A percentile compares a stretch with the other conserved stretches of the same genome.
Evolutionary conservation across 1,139 yeast species (phyloP).

Genomic region (Candida buenavistaensis): DNA sequence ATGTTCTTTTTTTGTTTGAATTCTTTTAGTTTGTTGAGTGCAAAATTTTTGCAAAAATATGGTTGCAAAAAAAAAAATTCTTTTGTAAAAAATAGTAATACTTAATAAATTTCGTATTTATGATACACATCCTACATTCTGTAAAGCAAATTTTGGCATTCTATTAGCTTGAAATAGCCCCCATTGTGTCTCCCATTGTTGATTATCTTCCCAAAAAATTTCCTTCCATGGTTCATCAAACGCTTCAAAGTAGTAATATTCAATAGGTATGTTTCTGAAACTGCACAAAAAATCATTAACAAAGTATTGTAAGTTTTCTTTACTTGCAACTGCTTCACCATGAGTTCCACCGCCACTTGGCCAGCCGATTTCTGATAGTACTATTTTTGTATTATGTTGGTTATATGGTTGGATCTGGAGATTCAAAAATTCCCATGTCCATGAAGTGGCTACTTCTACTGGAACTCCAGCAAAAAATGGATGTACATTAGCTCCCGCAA

Average conservation of each 20-base stretch:
- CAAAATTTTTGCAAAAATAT: neutral
- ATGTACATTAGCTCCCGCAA: slow-evolving; percentile 65
- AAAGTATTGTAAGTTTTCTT: slow-evolving; percentile 45
- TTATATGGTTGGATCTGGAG: slow-evolving; percentile 40
- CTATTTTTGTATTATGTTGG: slow-evolving; percentile 27
- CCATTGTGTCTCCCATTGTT: slow-evolving; percentile 72
- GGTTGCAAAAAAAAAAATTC: no score
- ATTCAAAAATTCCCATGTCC: slow-evolving; percentile 54
- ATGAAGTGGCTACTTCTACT: slow-evolving; percentile 49
- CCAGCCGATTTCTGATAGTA: slow-evolving; percentile 72
- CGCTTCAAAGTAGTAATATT: slow-evolving; percentile 70
- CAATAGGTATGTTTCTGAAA: slow-evolving; percentile 32
- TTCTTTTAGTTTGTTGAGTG: neutral
- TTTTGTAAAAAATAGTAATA: no score
- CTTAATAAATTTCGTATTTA: neutral
- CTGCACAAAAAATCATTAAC: slow-evolving; percentile 55
- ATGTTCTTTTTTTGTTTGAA: no score
- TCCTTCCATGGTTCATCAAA: slow-evolving; percentile 74
- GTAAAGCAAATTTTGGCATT: slow-evolving; percentile 16
- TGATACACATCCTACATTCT: slow-evolving; percentile 21
- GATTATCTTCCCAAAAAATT: slow-evolving; percentile 46
- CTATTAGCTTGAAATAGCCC: slow-evolving; percentile 58
- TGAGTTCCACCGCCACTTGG: slow-evolving; percentile 61
- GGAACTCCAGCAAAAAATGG: slow-evolving; percentile 67
- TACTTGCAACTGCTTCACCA: slow-evolving; percentile 47